Evolutionary conservation across 2,329 filamentous ascomycete genomes (phyloP), one percentile per base, ranked within the genome.

Genomic region (Aspergillus niger): DNA sequence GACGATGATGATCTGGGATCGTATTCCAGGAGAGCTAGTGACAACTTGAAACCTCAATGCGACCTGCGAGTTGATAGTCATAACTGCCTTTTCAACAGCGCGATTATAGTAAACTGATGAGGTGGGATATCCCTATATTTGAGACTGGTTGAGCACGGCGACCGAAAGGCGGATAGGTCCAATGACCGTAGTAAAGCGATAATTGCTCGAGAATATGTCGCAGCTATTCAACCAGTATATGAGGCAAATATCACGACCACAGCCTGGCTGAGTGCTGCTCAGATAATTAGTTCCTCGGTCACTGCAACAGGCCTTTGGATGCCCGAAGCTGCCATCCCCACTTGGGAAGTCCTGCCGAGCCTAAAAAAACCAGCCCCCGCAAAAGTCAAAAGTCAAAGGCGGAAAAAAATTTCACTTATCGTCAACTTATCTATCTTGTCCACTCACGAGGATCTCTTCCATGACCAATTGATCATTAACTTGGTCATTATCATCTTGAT

Each of bases 301-400:
- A 17, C 15, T 22, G 39, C 38, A 11, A 44, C 10, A 3, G 11
- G 22, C 22, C 13, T n/a, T 15, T 17, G 26, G 17, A n/a, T 17
- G 17, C 22, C 30, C 47, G 32, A 44, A 47, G 38, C 26, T 53
- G 24, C 57, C 53, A 62, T 52, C 63, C 69, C 65, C 67, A 69
- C 64, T 67, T 17, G 71, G 70, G 51, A 73, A 64, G 70, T 73
- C 70, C 70, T 69, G 55, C 69, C 70, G 70, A 73, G 63, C 58
- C 51, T 58, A 69, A 67, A 65, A 52, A 58, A 51, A 47, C 55
- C 60, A 56, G 60, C 57, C 59, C 55, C 54, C 56, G 54, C 58
- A 64, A 61, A 58, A 62, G 58, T 53, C 57, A 67, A 64, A 39
- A 66, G 66, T 64, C 41, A 62, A 66, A 64, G 63, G 13, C 32